phyloP scores from a whole-genome alignment of 352 stramenopile species.

The Globisporangium viniferum region DNA sequence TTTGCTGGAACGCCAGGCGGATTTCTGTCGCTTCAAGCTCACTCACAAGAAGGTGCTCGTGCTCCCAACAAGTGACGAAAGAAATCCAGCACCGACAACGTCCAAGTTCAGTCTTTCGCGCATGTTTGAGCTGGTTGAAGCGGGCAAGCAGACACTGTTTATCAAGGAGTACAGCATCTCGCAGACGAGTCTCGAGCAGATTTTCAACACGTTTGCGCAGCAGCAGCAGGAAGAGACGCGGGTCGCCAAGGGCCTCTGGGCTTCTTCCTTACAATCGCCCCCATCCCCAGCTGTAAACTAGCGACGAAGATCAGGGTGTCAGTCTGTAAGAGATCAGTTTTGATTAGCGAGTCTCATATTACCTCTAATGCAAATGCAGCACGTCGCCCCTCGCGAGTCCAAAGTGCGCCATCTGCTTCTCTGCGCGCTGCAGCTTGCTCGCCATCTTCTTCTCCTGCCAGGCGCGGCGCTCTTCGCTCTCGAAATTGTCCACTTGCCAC shows the following conservation, averaged over 20 bases:
- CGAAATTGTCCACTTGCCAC: slow-evolving; percentile 78
- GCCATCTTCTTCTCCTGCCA: slow-evolving; percentile 96
- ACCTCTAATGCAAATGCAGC: slow-evolving; percentile 1
- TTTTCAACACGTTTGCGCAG: slow-evolving; percentile 84
- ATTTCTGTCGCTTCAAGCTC: slow-evolving; percentile 68
- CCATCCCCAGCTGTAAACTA: not conserved
- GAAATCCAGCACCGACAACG: not conserved
- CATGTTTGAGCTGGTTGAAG: slow-evolving; percentile 15
- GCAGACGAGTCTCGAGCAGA: slow-evolving; percentile 84
- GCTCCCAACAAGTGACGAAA: not conserved
- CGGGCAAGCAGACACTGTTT: slow-evolving; percentile 14
- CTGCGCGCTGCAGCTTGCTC: slow-evolving; percentile 88
- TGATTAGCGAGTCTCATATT: not conserved
- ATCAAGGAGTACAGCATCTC: slow-evolving; percentile 80
- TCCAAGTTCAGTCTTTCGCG: slow-evolving; percentile 3
- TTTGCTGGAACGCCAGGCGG: slow-evolving; percentile 56
- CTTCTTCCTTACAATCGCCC: not conserved
- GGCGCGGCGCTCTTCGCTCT: slow-evolving; percentile 61
- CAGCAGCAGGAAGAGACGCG: slow-evolving; percentile 29
- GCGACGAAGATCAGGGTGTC: not conserved
- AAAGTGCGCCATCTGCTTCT: slow-evolving; percentile 68
- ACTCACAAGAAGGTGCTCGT: not conserved
- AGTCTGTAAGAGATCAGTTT: not conserved
- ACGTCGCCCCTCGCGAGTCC: slow-evolving; percentile 20
- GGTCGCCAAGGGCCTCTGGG: not conserved